phyloP scores from a whole-genome alignment of 2,329 filamentous ascomycete genomes.

The Beauveria caledonica region DNA sequence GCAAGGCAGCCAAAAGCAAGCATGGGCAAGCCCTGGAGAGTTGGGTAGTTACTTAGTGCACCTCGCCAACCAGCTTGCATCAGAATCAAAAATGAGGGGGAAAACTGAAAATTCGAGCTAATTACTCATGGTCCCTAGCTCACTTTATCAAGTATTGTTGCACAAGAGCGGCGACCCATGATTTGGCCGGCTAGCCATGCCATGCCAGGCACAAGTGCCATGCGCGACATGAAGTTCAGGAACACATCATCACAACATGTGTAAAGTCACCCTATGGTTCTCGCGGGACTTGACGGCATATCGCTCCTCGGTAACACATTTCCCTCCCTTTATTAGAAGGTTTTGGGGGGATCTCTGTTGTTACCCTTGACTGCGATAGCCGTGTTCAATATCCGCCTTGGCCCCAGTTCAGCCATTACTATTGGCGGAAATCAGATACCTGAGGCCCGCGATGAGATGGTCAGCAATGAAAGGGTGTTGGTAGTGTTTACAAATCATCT shows the following conservation, averaged over 20 bases:
- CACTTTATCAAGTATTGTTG: neutral
- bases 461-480: too few species aligned
- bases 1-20: conserved; percentile 8
- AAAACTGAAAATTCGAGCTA: too few species aligned
- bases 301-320: neutral
- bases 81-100: neutral
- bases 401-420: neutral
- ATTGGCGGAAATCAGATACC: neutral
- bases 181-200: neutral
- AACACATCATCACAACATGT: neutral
- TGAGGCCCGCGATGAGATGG: neutral
- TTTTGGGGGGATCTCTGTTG: neutral
- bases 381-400: neutral
- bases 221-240: neutral
- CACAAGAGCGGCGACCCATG: neutral
- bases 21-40: neutral
- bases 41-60: neutral
- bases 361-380: neutral
- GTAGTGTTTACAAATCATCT: too few species aligned
- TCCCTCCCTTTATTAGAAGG: neutral
- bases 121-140: neutral
- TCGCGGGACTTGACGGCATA: too few species aligned
- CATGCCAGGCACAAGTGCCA: neutral
- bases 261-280: too few species aligned
- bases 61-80: neutral